Evolutionary conservation across 495 filamentous ascomycete species (phyloP).

Genomic region (Penicillium cosmopolitanum): DNA sequence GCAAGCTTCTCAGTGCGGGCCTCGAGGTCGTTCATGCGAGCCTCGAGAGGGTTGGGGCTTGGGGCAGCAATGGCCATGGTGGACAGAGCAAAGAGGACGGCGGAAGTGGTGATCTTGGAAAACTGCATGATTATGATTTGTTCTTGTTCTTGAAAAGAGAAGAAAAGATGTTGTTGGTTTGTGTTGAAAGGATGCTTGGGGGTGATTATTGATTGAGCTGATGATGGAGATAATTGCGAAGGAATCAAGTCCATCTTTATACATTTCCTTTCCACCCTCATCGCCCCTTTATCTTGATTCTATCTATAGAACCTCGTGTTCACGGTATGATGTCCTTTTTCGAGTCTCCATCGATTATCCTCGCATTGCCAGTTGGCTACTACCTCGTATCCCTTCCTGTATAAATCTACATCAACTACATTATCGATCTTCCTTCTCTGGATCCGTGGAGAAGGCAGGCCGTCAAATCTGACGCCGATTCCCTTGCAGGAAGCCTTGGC

Average conservation of each 20-base stretch:
- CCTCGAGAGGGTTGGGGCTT: conserved; percentile 3
- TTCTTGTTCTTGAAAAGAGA: not conserved
- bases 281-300: not conserved
- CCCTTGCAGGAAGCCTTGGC: no score
- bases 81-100: not conserved
- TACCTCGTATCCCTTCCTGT: conserved; percentile 3
- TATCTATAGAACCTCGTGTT: conserved; percentile 3
- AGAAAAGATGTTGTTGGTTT: not conserved
- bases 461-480: not conserved
- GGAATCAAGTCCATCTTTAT: conserved; percentile 6
- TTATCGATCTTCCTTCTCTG: not conserved
- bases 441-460: not conserved
- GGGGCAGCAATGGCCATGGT: conserved; percentile 3
- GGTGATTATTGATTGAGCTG: not conserved
- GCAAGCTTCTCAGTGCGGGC: conserved; percentile 3
- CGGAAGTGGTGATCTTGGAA: conserved; percentile 1
- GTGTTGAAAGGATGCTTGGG: not conserved
- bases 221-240: not conserved
- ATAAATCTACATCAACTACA: not conserved
- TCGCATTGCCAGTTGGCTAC: not conserved
- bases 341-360: not conserved
- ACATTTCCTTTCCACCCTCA: not conserved
- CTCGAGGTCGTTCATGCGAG: conserved; percentile 6
- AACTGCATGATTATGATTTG: conserved; percentile 1
- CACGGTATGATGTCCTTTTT: not conserved